Base-by-base conservation (phyloP, 768 basidiomycete genomes). In the Naganishia randhawae region DNA sequence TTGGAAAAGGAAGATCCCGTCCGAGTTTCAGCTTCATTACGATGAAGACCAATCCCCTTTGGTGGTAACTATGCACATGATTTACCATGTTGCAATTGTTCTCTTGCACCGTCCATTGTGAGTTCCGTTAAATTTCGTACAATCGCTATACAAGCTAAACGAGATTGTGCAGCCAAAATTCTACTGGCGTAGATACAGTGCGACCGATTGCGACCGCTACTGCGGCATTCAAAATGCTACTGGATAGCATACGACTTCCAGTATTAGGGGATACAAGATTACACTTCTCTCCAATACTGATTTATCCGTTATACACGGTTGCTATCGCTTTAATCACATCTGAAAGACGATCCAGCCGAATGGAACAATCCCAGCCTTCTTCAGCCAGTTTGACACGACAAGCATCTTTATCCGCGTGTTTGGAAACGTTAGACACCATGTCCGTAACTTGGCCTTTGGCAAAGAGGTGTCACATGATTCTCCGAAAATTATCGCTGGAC, bases 391-490 rank as follows among this genome's bases (percentile, higher is more conserved):
- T 69, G 31, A 50, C 51, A 1, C 29, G 63, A 3, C 69, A 69
- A 27, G 63, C 51, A 32, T 64, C 69, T 13, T 51, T 69, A 11
- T 50, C 42, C 1, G 65, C 52, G 11, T 69, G 69, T 50, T 42
- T 64, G 16, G 69, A 69, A 25, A 54, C 69, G 5, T 48, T 69
- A 14, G 63, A 65, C 22, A 41, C 27, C 22, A 69, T 69, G 51
- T 54, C 63, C 14, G 39, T 25, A 8, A 69, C 69, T 10, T 69
- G 69, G 69, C 69, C 69, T n/a, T 31, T 69, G 29, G 69, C 69
- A 2, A 65, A 57, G 51, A 52, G 63, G 25, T 69, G 66, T 39
- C 52, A 67, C 16, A 42, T 41, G 27, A 61, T 61, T 8, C 57
- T 61, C 4, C 57, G 57, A 2, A 61, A 42, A 61, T 29, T 61